phyloP scores from a whole-genome alignment of 345 rosid species.

The Triadica sebifera region DNA sequence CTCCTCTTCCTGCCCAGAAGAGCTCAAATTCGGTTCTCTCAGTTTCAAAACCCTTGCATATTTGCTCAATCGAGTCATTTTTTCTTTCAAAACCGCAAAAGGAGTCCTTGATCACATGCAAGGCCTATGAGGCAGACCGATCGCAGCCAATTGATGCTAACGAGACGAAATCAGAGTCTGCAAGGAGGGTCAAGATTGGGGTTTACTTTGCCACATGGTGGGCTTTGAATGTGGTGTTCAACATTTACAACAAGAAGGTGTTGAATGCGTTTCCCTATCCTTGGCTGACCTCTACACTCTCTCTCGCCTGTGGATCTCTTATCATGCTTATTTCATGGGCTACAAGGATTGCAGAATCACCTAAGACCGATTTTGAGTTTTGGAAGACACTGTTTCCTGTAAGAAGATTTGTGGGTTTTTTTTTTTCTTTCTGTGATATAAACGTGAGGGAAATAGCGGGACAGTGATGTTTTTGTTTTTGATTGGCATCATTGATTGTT shows the following conservation, averaged over 20 bases:
- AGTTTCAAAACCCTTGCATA: conserved; percentile 59
- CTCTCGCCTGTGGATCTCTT: conserved; percentile 88
- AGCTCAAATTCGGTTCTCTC: conserved; percentile 34
- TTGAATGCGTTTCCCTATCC: conserved; percentile 93
- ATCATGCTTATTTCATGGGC: conserved; percentile 94
- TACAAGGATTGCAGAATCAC: conserved; percentile 65
- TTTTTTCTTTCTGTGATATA: conserved; percentile 28
- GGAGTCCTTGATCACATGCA: conserved; percentile 47
- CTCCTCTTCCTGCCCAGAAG: conserved; percentile 29
- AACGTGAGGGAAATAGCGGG: conserved; percentile 20
- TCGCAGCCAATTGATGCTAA: conserved; percentile 49
- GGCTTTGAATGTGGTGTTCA: conserved; percentile 79
- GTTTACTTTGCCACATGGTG: conserved; percentile 78
- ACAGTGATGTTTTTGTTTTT: conserved; percentile 40
- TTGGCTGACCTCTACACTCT: conserved; percentile 92
- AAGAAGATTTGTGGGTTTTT: conserved; percentile 35
- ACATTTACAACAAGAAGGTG: conserved; percentile 97
- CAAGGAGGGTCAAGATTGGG: conserved; percentile 62
- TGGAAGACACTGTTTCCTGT: conserved; percentile 93
- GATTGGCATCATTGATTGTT: conserved; percentile 11
- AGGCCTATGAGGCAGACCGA: conserved; percentile 82
- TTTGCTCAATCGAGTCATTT: conserved; percentile 41
- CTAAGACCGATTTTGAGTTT: conserved; percentile 75
- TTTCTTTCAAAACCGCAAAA: conserved; percentile 24
- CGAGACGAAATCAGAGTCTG: conserved; percentile 45